Evolutionary conservation across 805 yeast species (phyloP), one percentile per base, ranked within the genome.

Genomic region (Maudiozyma barnettii): DNA sequence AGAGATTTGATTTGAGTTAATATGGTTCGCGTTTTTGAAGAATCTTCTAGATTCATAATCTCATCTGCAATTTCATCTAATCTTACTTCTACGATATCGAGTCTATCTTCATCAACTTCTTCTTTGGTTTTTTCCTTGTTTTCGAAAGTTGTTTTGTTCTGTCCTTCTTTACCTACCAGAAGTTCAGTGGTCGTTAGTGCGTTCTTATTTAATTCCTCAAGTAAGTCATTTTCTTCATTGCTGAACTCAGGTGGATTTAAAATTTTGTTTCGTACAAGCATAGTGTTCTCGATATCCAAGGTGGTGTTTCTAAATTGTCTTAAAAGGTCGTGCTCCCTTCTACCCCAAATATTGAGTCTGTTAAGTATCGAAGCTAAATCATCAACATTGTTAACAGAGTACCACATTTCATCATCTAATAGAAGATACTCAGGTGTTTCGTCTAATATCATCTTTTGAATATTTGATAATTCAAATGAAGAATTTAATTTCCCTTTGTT

Each of bases 281-380:
- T 76, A 54, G 88, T 77, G 12, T 35, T 45, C 40, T 55, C 54
- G 23, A 59, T 44, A 19, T 46, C 45, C 5, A 45, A 40, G 31
- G 49, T 41, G 5, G 57, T 41, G 4, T 53, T 46, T 7, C 66
- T 59, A 39, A 86, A 60, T 55, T 84, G 95, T 54, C 81, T 82
- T 37, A 77, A 67, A 30, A 52, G 22, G 35, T 68, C 71, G 16
- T 79, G 72, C 58, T 89, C 97, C 41, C 95, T 68, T 45, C 68
- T 70, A 2, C 96, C 96, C 75, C 82, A 78, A 4, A 77, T 79
- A 54, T 83, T 81, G 44, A 89, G 68, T 87, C 91, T 83, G n/a
- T 65, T 60, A 8, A 81, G 49, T 22, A 90, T 59, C 13, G 60
- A 60, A 1, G 75, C 77, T 30, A 88, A 63, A 37, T 83, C 82